Conservation (phyloP, 257 asterid genomes). For the Asclepias syriaca region DNA sequence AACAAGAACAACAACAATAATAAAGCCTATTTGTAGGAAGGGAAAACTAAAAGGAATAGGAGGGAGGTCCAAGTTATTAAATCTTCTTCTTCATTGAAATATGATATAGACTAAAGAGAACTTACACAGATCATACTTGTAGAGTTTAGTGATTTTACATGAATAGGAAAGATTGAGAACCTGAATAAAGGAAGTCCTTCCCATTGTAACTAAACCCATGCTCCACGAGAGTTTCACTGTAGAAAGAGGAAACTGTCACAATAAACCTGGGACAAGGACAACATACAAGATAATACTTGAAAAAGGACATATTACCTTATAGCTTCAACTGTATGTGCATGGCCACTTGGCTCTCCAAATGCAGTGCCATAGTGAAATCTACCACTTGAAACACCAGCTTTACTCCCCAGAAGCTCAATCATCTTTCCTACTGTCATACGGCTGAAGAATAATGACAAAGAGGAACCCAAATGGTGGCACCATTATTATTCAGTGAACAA, state of each 20-base stretch:
- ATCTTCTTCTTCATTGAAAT: background rate
- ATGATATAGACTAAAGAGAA: background rate
- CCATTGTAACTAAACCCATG: slow-evolving; percentile 94
- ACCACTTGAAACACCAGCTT: slow-evolving; percentile 98
- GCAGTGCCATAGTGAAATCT: slow-evolving; percentile 98
- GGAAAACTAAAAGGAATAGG: background rate
- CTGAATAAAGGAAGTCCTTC: slow-evolving; percentile 89
- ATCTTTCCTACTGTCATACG: slow-evolving; percentile 99
- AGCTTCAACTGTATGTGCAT: slow-evolving; percentile 83
- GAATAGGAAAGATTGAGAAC: slow-evolving; percentile 26
- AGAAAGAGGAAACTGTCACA: slow-evolving; percentile 18
- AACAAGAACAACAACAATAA: background rate
- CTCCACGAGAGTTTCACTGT: slow-evolving; percentile 88
- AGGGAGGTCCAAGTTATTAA: background rate
- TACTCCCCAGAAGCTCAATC: slow-evolving; percentile 96
- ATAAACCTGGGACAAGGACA: slow-evolving; percentile 18
- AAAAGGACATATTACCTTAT: slow-evolving; percentile 55
- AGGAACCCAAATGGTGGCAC: background rate
- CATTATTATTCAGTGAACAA: background rate
- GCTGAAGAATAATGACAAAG: slow-evolving; percentile 39
- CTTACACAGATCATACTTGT: background rate
- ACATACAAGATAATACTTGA: background rate
- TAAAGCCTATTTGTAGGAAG: background rate
- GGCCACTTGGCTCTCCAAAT: slow-evolving; percentile 97
- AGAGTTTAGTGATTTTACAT: background rate